These are phyloP conservation scores for Penicillium diatomitis DNA, from an alignment of 495 filamentous ascomycete species.

Conservation along the genomic window DNA sequence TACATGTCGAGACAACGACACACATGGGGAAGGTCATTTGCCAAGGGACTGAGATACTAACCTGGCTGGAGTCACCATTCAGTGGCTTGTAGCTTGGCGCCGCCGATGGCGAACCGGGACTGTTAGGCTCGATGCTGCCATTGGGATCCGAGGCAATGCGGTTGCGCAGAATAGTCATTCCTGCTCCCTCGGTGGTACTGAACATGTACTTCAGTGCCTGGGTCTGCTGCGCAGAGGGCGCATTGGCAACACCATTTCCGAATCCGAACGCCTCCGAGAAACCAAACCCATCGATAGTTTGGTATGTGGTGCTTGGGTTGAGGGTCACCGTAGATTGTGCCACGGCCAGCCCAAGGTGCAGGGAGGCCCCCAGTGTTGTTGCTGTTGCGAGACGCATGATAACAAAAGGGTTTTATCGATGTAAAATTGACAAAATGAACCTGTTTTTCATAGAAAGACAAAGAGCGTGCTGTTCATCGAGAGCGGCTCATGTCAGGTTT, in stretches of 20 bases:
- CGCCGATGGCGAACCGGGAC: background rate
- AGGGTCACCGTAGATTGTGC: background rate
- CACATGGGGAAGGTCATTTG: too few species aligned
- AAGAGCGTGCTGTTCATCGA: too few species aligned
- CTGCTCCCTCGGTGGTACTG: background rate
- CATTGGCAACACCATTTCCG: background rate
- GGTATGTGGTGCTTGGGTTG: background rate
- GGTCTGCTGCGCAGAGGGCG: slow-evolving; percentile 1
- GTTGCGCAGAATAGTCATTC: slow-evolving; percentile 2
- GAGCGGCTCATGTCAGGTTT: too few species aligned
- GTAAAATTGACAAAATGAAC: background rate
- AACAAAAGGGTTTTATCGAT: background rate
- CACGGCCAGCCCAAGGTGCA: background rate
- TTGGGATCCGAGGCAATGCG: background rate
- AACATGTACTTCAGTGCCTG: background rate
- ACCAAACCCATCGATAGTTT: slow-evolving; percentile 1
- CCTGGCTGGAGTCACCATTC: background rate
- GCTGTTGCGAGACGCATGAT: background rate
- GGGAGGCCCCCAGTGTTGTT: background rate
- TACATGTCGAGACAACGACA: background rate
- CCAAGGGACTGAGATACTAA: background rate
- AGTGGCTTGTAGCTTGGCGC: background rate
- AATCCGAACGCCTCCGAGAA: slow-evolving; percentile 1
- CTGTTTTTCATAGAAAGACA: too few species aligned
- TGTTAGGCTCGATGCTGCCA: slow-evolving; percentile 1